Evolutionary conservation across 164 flowering plant genomes (phyloP), one percentile per base, ranked within the genome.

Genomic region (Santalum album): DNA sequence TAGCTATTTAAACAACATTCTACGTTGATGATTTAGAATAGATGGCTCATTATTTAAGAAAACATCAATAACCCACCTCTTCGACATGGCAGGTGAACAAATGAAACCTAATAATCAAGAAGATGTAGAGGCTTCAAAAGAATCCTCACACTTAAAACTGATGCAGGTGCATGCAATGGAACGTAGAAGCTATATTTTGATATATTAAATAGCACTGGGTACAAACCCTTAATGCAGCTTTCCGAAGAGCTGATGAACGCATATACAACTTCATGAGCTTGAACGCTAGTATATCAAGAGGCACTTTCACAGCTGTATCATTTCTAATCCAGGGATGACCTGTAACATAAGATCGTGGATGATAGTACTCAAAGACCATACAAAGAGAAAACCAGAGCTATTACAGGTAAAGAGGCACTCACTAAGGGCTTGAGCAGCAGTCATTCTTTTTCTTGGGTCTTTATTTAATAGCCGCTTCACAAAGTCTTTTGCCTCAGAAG

Each of bases 401-500:
- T 23, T 34, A 7, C 17, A 23, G 22, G 55, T 21, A 51, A 45
- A 25, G 20, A 51, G 17, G 23, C 26, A 68, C 82, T 75, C 54
- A 81, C 87, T 58, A 42, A 81, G 55, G 14, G 87, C 87, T 68
- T 81, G 87, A 49, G 81, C 69, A 51, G 84, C 84, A 34, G 78
- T 75, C 65, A 81, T 61, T 71, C 84, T 69, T 75, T 77, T 81
- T 42, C 82, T 66, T 22, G 84, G 82, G 48, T 81, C 87, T 65
- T 81, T 81, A 60, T 75, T 75, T 25, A 81, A 46, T 20, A 81
- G 66, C 45, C 87, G 80, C 66, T 73, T 77, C 20, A 81, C 87
- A 61, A 81, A 77, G 40, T 81, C 84, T 61, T 60, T 81, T 10
- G 79, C 84, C 55, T 81, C 84, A 14, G 65, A 57, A 20, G 87